A percentile compares a stretch with the other conserved stretches of the same genome.
These are phyloP conservation scores for Trichoderma cornu-damae DNA, from an alignment of 2,329 filamentous ascomycete genomes.

Conservation along the genomic window DNA sequence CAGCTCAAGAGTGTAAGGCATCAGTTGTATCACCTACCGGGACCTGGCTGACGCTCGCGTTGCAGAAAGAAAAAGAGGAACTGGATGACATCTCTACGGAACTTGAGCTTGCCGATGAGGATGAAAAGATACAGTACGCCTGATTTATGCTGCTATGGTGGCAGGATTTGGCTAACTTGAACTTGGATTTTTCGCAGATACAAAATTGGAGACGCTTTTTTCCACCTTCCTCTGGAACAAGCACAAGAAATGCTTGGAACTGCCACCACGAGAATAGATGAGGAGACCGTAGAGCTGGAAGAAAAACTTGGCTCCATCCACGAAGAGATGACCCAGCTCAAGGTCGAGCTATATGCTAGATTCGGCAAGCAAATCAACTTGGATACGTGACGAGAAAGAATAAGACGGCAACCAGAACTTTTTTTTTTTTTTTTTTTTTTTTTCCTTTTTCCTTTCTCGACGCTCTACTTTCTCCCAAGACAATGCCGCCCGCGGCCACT, in stretches of 20 bases:
- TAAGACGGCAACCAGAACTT: neutral
- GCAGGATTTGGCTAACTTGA: neutral
- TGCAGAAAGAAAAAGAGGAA: conserved; percentile 96
- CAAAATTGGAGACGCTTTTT: conserved; percentile 94
- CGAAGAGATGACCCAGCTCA: conserved; percentile 84
- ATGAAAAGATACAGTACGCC: conserved; percentile 82
- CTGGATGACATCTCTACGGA: conserved; percentile 88
- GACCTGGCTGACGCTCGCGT: conserved; percentile 23
- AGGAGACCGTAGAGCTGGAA: conserved; percentile 70
- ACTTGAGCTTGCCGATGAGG: conserved; percentile 90
- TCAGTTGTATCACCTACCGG: neutral
- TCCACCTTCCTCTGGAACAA: conserved; percentile 75
- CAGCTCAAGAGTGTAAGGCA: conserved; percentile 66
- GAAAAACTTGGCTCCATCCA: conserved; percentile 68
- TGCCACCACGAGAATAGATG: conserved; percentile 68
- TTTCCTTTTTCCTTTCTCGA: too few relatives aligned
- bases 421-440: neutral
- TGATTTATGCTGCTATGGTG: neutral
- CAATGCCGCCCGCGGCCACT: neutral
- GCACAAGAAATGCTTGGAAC: conserved; percentile 78
- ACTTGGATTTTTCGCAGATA: conserved; percentile 64
- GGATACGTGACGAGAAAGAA: conserved; percentile 58
- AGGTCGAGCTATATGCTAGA: conserved; percentile 86
- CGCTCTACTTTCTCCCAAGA: neutral
- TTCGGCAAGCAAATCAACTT: conserved; percentile 97